These are phyloP conservation scores for Groenewaldozyma sp. DNA, from an alignment of 1,139 yeast genomes.

Conservation along the genomic window DNA sequence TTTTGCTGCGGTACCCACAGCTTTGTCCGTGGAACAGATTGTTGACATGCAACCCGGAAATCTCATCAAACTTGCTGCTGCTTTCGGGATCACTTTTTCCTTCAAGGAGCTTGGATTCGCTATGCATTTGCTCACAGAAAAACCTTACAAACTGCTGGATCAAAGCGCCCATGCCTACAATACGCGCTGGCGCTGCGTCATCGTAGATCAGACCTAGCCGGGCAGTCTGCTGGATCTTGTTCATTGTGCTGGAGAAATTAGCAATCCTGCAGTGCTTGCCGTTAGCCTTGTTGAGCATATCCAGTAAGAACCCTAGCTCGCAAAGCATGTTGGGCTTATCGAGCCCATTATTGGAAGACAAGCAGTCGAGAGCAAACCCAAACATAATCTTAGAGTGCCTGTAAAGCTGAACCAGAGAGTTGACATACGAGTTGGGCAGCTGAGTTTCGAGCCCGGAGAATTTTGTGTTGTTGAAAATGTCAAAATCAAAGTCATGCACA, in stretches of 20 bases:
- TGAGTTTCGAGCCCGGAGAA: constrained; percentile 88
- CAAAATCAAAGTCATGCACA: constrained; percentile 88
- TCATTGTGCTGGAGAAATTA: constrained; percentile 51
- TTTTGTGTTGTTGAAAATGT: constrained; percentile 63
- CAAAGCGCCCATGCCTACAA: not conserved
- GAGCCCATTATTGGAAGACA: constrained; percentile 15
- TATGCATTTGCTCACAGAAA: constrained; percentile 41
- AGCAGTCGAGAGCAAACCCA: constrained; percentile 41
- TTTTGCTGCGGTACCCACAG: constrained; percentile 15
- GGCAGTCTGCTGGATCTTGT: constrained; percentile 31
- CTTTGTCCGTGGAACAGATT: constrained; percentile 13
- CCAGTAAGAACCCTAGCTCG: constrained; percentile 82
- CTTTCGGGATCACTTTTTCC: constrained; percentile 1
- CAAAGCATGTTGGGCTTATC: constrained; percentile 39
- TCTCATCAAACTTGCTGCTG: constrained; percentile 1
- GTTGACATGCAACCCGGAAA: constrained; percentile 10
- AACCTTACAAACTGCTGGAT: constrained; percentile 42
- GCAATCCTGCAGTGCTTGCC: constrained; percentile 65
- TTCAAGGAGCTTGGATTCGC: constrained; percentile 32
- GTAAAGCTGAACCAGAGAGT: constrained; percentile 73
- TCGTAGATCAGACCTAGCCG: constrained; percentile 45
- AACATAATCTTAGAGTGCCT: constrained; percentile 67
- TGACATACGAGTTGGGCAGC: constrained; percentile 70
- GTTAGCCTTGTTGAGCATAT: constrained; percentile 77
- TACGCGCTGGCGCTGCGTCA: constrained; percentile 22